These are phyloP conservation scores for Beta vulgaris DNA, from an alignment of 148 eudicot genomes.

Conservation along the genomic window DNA sequence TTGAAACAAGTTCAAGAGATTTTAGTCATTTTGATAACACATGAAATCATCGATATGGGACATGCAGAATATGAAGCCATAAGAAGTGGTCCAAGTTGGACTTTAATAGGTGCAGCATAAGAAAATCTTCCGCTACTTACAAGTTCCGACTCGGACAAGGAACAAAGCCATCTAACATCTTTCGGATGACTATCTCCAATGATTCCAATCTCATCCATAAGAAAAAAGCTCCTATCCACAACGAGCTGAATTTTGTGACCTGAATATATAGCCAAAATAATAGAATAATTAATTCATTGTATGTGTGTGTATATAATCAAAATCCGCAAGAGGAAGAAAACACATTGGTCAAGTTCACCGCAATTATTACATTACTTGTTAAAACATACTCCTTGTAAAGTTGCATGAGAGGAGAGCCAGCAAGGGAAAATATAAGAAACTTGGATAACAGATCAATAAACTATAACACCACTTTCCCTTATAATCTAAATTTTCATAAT, in stretches of 20 bases:
- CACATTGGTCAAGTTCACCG: too few relatives aligned
- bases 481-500: too few relatives aligned
- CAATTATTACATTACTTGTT: too few relatives aligned
- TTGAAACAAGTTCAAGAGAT: too few relatives aligned
- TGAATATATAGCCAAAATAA: neutral
- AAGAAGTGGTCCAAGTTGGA: too few relatives aligned
- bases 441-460: too few relatives aligned
- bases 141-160: constrained; percentile 66
- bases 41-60: too few relatives aligned
- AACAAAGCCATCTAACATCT: constrained; percentile 63
- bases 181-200: constrained; percentile 37
- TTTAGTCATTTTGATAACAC: too few relatives aligned
- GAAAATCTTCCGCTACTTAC: constrained; percentile 34
- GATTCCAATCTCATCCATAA: constrained; percentile 31
- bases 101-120: neutral
- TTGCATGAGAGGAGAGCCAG: too few relatives aligned
- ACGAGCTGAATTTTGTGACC: neutral
- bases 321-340: neutral
- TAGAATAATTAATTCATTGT: neutral
- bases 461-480: too few relatives aligned
- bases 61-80: neutral
- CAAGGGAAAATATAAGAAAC: too few relatives aligned
- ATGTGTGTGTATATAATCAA: neutral
- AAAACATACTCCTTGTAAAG: too few relatives aligned
- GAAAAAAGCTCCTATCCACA: neutral